Base-by-base conservation (phyloP, 192 early-diverging fungal genomes). In the Mortierella claussenii region DNA sequence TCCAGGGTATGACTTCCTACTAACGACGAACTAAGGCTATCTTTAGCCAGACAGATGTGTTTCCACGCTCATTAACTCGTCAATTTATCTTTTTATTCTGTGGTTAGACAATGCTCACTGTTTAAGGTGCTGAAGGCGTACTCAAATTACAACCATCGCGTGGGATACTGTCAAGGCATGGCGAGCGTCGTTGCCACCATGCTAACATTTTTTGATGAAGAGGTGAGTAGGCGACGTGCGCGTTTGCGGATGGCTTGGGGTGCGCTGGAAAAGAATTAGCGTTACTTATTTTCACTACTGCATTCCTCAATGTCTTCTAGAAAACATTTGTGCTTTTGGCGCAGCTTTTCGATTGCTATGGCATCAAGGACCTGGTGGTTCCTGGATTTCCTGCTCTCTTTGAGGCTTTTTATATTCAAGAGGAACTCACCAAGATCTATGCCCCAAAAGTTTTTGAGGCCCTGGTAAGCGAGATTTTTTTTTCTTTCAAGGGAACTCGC, bases 121-220 rank as follows among this genome's bases (percentile, higher is more conserved):
- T 93, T 93, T 62, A 90, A 94, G 61, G 87, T 95, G 2, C 60
- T 94, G 23, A 87, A 91, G 55, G 92, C 93, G 3, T 95, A 94
- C 63, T 83, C 88, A 3, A 75, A 87, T 40, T 94, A 89, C 61
- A 93, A 96, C 70, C 49, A 79, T 24, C 86, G 91, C 55, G 87
- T 96, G 50, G 94, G 94, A 40, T 96, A 95, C 61, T 96, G 94
- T 62, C 94, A 96, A 81, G 94, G 94, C 7, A 91, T 96, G 76
- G 84, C 93, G 3, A 94, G 91, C 68, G 80, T 96, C 21, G 92
- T 86, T 0, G 91, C 92, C 2, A 89, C 88, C 2, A 74, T 96
- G 60, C 60, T 95, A 48, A 81, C 93, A 60, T 93, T 92, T 67
- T 88, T 78, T 69, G 75, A 84, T 36, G 82, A 83, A 53, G 86